Evolutionary conservation across 139 green algal genomes (phyloP).

Genomic region (Tetradesmus lagerheimii): DNA sequence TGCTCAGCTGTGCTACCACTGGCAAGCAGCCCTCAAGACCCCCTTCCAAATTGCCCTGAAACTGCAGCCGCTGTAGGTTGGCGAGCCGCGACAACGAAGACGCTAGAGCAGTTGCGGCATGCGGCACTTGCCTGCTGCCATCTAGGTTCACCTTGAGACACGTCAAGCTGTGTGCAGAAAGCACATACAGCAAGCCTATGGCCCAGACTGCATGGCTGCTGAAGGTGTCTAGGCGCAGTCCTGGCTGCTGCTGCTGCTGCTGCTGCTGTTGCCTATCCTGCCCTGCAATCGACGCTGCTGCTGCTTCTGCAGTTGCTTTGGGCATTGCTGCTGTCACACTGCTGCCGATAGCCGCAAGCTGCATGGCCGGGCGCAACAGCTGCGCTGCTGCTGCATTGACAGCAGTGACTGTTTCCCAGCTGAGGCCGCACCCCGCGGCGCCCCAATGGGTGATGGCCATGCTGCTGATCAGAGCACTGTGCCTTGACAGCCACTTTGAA

Average conservation of each 20-base stretch:
- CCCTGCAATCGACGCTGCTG: not conserved
- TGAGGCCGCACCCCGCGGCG: not conserved
- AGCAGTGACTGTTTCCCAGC: not conserved
- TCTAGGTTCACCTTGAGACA: not conserved
- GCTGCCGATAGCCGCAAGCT: not conserved
- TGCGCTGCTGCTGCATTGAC: not conserved
- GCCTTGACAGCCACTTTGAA: not conserved
- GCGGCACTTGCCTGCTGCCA: not conserved
- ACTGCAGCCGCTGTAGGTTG: not conserved
- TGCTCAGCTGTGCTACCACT: not conserved
- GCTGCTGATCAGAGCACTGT: not conserved
- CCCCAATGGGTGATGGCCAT: not conserved
- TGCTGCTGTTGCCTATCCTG: not conserved
- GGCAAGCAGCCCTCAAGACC: not conserved
- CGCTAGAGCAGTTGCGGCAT: not conserved
- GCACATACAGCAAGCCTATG: not conserved
- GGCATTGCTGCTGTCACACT: not conserved
- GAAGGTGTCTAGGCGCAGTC: not conserved
- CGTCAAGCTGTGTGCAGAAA: not conserved
- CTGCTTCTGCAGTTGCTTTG: not conserved
- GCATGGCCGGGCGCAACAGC: not conserved
- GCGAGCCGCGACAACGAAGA: not conserved
- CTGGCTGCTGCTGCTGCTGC: not conserved
- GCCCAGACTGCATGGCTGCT: not conserved
- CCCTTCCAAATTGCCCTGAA: not conserved